A percentile compares a stretch with the other conserved stretches of the same genome.
Conservation (phyloP, 2,329 filamentous ascomycete genomes). For the Fusarium metavorans region DNA sequence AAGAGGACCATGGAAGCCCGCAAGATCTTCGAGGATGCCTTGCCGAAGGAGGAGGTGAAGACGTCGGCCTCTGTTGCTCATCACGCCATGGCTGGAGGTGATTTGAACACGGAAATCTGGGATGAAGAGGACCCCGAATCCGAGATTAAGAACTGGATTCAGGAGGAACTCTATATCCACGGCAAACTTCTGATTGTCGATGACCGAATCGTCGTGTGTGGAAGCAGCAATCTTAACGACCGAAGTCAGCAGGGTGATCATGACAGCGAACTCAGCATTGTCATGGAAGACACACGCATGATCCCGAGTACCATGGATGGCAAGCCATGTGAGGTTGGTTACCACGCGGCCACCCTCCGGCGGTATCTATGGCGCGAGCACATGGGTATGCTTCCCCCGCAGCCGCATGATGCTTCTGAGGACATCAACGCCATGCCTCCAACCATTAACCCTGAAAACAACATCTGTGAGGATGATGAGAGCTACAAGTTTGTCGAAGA, state of each 20-base stretch:
- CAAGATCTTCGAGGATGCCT: conserved; percentile 64
- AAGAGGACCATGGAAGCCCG: conserved; percentile 61
- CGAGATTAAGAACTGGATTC: conserved; percentile 90
- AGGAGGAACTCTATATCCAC: conserved; percentile 97
- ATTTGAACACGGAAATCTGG: conserved; percentile 78
- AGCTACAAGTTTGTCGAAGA: conserved; percentile 76
- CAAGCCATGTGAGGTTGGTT: conserved; percentile 79
- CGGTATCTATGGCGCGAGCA: conserved; percentile 92
- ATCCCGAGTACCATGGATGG: conserved; percentile 84
- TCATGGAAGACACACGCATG: conserved; percentile 84
- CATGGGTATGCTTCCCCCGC: conserved; percentile 81
- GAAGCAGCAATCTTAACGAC: conserved; percentile 92
- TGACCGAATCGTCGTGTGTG: conserved; percentile 86
- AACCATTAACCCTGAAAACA: conserved; percentile 72
- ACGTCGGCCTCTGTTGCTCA: conserved; percentile 71
- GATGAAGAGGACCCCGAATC: conserved; percentile 76
- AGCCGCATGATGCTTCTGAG: conserved; percentile 74
- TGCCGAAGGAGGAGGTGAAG: conserved; percentile 51
- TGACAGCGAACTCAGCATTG: conserved; percentile 90
- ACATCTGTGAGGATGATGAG: conserved; percentile 70
- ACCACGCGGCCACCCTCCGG: conserved; percentile 83
- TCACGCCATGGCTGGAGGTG: conserved; percentile 80
- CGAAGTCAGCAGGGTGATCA: conserved; percentile 88
- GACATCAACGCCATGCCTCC: conserved; percentile 83
- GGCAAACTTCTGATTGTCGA: conserved; percentile 91